phyloP scores from a whole-genome alignment of 2,329 filamentous ascomycete species.

The Phialophora chinensis region DNA sequence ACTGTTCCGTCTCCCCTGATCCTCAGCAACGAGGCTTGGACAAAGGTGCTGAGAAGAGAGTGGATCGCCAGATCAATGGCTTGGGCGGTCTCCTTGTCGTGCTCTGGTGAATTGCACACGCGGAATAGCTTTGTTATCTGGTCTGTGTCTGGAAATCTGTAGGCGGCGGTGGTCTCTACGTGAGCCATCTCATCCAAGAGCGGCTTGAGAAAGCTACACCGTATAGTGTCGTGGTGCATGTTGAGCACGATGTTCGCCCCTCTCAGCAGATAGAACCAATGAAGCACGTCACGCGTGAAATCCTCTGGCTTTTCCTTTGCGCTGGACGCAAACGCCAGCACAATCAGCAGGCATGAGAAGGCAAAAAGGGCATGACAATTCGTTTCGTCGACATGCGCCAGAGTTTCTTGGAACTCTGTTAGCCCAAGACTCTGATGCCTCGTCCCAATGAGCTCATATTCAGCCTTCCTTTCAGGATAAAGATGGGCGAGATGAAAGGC shows the following conservation, averaged over 20 bases:
- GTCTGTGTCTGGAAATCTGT: slow-evolving; percentile 39
- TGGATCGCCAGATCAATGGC: slow-evolving; percentile 43
- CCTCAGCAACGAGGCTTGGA: slow-evolving; percentile 41
- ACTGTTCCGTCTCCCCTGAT: slow-evolving; percentile 40
- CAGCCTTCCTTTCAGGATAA: slow-evolving; percentile 44
- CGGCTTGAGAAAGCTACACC: slow-evolving; percentile 42
- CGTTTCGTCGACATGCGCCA: slow-evolving; percentile 47
- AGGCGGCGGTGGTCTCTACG: slow-evolving; percentile 41
- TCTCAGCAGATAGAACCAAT: slow-evolving; percentile 43
- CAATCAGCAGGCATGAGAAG: slow-evolving; percentile 50
- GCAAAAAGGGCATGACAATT: slow-evolving; percentile 53
- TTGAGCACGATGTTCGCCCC: slow-evolving; percentile 44
- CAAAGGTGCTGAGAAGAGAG: slow-evolving; percentile 42
- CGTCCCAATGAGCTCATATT: slow-evolving; percentile 46
- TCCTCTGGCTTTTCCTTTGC: slow-evolving; percentile 36
- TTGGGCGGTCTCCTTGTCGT: slow-evolving; percentile 40
- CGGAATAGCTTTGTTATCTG: slow-evolving; percentile 42
- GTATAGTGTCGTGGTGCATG: slow-evolving; percentile 40
- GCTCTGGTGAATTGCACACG: slow-evolving; percentile 39
- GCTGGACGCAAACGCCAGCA: slow-evolving; percentile 45
- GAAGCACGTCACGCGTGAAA: slow-evolving; percentile 41
- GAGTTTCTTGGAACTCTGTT: slow-evolving; percentile 44
- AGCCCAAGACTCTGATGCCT: slow-evolving; percentile 48
- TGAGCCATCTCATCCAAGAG: slow-evolving; percentile 42
- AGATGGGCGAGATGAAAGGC: slow-evolving; percentile 53